A percentile compares a stretch with the other conserved stretches of the same genome.
Conservation (phyloP, 2,329 filamentous ascomycete species). For the Diaporthe sp. region DNA sequence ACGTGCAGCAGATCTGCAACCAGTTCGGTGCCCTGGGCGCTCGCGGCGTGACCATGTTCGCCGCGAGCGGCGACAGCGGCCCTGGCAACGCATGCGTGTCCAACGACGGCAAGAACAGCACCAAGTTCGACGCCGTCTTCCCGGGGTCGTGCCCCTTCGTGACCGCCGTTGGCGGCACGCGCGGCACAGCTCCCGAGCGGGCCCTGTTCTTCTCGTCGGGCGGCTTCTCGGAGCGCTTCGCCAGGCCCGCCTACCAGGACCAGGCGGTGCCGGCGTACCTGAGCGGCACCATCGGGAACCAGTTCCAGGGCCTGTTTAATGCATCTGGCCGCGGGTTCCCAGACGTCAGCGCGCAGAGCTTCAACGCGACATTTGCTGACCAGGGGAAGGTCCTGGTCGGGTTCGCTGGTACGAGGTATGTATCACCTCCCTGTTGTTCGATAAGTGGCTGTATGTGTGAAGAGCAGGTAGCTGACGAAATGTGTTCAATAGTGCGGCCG, state of each 20-base stretch:
- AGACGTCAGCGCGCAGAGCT: constrained; percentile 55
- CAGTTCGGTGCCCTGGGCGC: constrained; percentile 76
- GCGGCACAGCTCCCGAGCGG: constrained; percentile 63
- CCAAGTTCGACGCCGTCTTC: constrained; percentile 59
- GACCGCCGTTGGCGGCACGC: constrained; percentile 73
- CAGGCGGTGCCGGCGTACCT: constrained; percentile 61
- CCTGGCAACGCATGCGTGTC: constrained; percentile 49
- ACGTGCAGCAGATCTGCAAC: constrained; percentile 65
- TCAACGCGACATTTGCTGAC: constrained; percentile 44
- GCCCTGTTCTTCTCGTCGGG: constrained; percentile 67
- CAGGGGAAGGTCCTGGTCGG: constrained; percentile 2
- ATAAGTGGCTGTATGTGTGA: background rate
- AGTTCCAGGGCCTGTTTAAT: constrained; percentile 55
- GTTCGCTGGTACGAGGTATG: constrained; percentile 21
- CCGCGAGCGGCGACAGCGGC: constrained; percentile 71
- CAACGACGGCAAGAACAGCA: constrained; percentile 44
- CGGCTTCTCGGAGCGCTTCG: constrained; percentile 64
- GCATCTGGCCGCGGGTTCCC: constrained; percentile 40
- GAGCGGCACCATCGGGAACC: constrained; percentile 60
- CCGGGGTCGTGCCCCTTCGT: constrained; percentile 68
- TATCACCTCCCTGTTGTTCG: background rate
- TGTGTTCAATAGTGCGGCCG: constrained; percentile 56
- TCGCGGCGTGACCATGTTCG: constrained; percentile 76
- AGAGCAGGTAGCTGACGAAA: background rate
- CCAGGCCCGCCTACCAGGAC: constrained; percentile 60